These are phyloP conservation scores for Naegleria gruberi DNA, from an alignment of 208 protist genomes.

Conservation along the genomic window DNA sequence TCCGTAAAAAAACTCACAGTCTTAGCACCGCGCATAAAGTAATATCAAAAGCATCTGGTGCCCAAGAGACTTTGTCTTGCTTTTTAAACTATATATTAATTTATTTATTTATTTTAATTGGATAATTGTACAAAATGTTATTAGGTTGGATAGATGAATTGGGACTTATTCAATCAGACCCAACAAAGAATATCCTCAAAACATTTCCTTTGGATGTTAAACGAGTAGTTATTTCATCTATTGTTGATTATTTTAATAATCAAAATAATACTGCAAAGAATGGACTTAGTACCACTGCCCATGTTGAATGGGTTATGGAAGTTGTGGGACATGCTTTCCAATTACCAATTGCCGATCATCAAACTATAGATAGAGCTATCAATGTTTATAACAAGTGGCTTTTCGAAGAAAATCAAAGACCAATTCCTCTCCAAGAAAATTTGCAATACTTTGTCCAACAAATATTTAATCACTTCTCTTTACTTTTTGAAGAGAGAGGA, in stretches of 20 bases:
- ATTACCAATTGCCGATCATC: slow-evolving; percentile 22
- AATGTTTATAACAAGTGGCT: slow-evolving; percentile 24
- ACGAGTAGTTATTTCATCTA: not conserved
- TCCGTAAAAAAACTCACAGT: too few relatives aligned
- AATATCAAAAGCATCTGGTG: too few relatives aligned
- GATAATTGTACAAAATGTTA: not conserved
- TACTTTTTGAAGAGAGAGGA: slow-evolving; percentile 24
- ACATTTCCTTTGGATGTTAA: not conserved
- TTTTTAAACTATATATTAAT: too few relatives aligned
- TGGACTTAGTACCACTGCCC: not conserved
- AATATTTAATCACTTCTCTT: slow-evolving; percentile 24
- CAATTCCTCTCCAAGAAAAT: not conserved
- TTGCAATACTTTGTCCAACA: slow-evolving; percentile 19
- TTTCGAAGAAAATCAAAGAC: slow-evolving; percentile 7
- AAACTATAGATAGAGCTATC: slow-evolving; percentile 22
- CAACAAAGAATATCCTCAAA: slow-evolving; percentile 5
- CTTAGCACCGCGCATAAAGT: too few relatives aligned
- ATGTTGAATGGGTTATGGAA: slow-evolving; percentile 25
- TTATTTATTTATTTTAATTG: too few relatives aligned
- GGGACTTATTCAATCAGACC: not conserved
- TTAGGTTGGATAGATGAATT: slow-evolving; percentile 3
- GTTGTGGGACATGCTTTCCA: slow-evolving; percentile 18
- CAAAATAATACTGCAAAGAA: not conserved
- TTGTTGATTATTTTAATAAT: not conserved
- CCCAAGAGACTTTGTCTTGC: too few relatives aligned